Conservation (phyloP, 2,329 filamentous ascomycete species). For the Exophiala oligosperma region DNA sequence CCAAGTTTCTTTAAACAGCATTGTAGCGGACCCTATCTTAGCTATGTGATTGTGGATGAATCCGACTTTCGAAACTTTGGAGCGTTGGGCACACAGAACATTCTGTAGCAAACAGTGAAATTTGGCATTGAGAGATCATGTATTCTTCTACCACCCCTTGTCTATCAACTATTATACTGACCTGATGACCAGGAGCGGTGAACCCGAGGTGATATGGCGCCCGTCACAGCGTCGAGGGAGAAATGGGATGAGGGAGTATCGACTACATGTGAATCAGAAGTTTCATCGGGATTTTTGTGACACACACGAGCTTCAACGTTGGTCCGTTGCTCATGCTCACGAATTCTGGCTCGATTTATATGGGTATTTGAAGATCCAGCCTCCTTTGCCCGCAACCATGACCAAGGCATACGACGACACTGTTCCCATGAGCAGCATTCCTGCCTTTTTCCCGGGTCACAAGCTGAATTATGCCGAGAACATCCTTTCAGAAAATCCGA, state of each 20-base stretch:
- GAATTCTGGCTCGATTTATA: constrained; percentile 45
- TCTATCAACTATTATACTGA: too few relatives aligned
- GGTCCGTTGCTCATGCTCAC: background rate
- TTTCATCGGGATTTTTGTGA: background rate
- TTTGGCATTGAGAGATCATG: too few relatives aligned
- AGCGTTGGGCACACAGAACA: too few relatives aligned
- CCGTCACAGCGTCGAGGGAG: too few relatives aligned
- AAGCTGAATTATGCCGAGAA: constrained; percentile 43
- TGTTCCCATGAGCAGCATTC: constrained; percentile 37
- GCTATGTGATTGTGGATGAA: too few relatives aligned
- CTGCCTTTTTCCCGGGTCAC: constrained; percentile 38
- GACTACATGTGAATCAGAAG: background rate
- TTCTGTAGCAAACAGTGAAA: too few relatives aligned
- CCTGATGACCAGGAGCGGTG: too few relatives aligned
- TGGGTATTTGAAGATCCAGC: constrained; percentile 33
- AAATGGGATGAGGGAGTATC: background rate
- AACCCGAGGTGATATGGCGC: too few relatives aligned
- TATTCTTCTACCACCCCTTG: too few relatives aligned
- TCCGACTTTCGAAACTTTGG: too few relatives aligned
- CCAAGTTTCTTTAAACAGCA: too few relatives aligned
- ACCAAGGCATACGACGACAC: constrained; percentile 40
- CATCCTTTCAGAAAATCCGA: constrained; percentile 36
- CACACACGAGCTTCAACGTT: background rate
- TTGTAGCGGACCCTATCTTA: too few relatives aligned
- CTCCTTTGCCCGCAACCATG: constrained; percentile 32